Evolutionary conservation across 2,329 filamentous ascomycete genomes (phyloP).

Genomic region (Exophiala bonariae): DNA sequence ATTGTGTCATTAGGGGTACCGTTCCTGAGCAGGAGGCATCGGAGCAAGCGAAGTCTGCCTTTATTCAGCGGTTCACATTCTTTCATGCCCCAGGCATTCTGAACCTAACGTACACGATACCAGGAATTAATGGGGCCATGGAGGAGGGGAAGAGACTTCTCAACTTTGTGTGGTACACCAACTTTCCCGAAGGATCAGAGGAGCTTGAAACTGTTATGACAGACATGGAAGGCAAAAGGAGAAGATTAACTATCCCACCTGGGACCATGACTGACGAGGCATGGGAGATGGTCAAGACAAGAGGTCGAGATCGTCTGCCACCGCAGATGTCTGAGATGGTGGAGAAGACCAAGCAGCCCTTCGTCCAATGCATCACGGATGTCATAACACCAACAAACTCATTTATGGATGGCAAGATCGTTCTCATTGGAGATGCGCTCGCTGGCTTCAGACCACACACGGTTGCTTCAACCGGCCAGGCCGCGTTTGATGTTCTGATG

Average conservation of each 20-base stretch:
- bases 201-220: conserved; percentile 31
- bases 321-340: conserved; percentile 29
- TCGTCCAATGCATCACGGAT: conserved; percentile 31
- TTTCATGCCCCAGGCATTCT: conserved; percentile 19
- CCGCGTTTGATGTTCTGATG: conserved; percentile 26
- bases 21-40: conserved; percentile 41
- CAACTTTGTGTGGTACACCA: conserved; percentile 33
- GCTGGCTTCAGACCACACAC: conserved; percentile 31
- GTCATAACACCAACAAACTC: conserved; percentile 25
- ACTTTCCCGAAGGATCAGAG: conserved; percentile 20
- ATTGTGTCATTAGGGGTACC: conserved; percentile 46
- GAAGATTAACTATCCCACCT: conserved; percentile 31
- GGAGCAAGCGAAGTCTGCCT: conserved; percentile 29
- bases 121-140: conserved; percentile 29
- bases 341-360: conserved; percentile 29
- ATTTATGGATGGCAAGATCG: conserved; percentile 29
- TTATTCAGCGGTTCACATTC: conserved; percentile 21
- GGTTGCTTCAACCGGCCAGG: conserved; percentile 30
- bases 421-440: conserved; percentile 33
- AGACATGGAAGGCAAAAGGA: conserved; percentile 29
- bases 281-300: conserved; percentile 29
- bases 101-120: conserved; percentile 32
- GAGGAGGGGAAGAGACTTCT: conserved; percentile 26
- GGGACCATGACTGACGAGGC: conserved; percentile 30
- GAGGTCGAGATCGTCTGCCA: conserved; percentile 23